Evolutionary conservation across 2,329 filamentous ascomycete genomes (phyloP).

Genomic region (Trichoderma cornu-damae): DNA sequence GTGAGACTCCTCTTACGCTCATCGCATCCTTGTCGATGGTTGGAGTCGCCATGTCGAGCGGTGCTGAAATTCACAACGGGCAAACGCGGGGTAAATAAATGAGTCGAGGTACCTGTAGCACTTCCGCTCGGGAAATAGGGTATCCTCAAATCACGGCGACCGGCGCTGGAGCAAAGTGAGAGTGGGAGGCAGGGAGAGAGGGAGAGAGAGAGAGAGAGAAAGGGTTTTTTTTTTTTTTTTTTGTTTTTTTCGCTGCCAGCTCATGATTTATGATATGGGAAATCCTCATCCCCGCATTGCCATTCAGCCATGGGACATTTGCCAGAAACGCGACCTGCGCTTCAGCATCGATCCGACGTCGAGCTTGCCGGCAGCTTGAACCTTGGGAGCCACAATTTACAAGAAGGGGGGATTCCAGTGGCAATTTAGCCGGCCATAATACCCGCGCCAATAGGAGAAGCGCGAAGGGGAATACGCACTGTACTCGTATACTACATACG

Average conservation of each 20-base stretch:
- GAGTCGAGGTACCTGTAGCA: too few species aligned
- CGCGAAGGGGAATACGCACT: background rate
- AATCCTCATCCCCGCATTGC: constrained; percentile 14
- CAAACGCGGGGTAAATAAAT: background rate
- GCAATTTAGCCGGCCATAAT: constrained; percentile 13
- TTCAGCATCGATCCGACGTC: too few species aligned
- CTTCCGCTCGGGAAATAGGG: background rate
- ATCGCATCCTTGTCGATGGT: constrained; percentile 27
- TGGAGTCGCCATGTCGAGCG: constrained; percentile 24
- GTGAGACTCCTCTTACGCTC: constrained; percentile 25
- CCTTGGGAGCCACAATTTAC: constrained; percentile 17
- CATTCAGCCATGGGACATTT: constrained; percentile 16
- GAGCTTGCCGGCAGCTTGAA: too few species aligned
- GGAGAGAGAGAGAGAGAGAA: too few species aligned
- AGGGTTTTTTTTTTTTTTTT: too few species aligned
- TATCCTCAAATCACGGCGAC: background rate
- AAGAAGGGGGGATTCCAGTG: constrained; percentile 11
- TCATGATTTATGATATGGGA: constrained; percentile 1
- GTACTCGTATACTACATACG: too few species aligned
- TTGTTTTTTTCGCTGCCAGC: background rate
- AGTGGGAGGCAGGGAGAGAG: too few species aligned
- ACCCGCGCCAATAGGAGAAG: constrained; percentile 17
- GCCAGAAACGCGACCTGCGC: constrained; percentile 9
- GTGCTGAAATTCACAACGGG: background rate
- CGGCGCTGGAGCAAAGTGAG: background rate